Base-by-base conservation (phyloP, 805 yeast genomes). In the Pichia membranifaciens region DNA sequence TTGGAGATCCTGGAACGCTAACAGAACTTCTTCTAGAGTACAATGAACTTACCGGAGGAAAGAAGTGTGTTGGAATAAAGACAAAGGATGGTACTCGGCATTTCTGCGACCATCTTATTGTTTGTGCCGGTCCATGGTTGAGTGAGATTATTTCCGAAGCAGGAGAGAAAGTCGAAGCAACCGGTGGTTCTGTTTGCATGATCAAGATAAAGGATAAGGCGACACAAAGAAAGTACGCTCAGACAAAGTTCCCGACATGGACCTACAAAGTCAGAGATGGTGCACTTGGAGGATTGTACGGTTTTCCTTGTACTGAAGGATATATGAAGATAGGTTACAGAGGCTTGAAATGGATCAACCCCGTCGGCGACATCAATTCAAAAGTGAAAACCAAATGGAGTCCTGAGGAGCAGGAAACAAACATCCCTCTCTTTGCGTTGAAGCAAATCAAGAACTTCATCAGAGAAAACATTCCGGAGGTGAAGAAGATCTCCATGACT, bases 291-390 rank as follows among this genome's bases (percentile, higher is more conserved):
- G 65, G 63, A 4, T 41, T 63, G 15, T 63, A 60, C 50, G 67
- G 67, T 5, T 63, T 63, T 47, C 66, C 66, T 8, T 51, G 55
- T 13, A 52, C 56, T 6, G 49, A 55, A 33, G 66, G 66, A 1
- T 54, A 54, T 17, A 28, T 64, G 49, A 64, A 64, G 47, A 54
- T 64, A 41, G 67, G 67, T 1, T 62, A 57, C 43, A 51, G 66
- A 20, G 66, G 65, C n/a, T 16, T 58, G 31, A 62, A 62, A 44
- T 62, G 64, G 61, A 52, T 54, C n/a, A 62, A 64, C 41, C 64
- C 64, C 13, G 49, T 37, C 20, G 41, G 34, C 5, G 40, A 33
- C 5, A 4, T 56, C 8, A 56, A 61, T 45, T 62, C 64, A 5
- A 51, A 53, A 37, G 55, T 57, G 2, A 59, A 57, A 44, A 62